Percentiles rank a stretch among this genome's conserved stretches.
phyloP scores from a whole-genome alignment of 768 basidiomycete species.

The Serendipita sp. region DNA sequence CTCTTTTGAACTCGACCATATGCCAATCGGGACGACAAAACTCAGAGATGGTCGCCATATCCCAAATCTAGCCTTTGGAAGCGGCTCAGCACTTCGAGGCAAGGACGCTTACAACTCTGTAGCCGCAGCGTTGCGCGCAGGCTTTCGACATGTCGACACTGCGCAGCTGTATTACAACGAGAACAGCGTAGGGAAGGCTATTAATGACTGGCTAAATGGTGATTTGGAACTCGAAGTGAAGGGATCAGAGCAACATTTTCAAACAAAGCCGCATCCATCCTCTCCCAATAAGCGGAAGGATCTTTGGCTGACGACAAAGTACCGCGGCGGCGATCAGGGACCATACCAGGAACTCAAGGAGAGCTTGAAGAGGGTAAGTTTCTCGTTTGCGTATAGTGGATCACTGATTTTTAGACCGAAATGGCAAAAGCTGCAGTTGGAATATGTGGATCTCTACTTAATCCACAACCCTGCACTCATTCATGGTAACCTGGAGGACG shows the following conservation, averaged over 20 bases:
- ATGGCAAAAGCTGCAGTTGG: constrained; percentile 20
- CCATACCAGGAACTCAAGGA: constrained; percentile 27
- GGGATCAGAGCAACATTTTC: background rate
- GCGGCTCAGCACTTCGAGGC: background rate
- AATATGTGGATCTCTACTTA: constrained; percentile 55
- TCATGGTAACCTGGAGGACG: constrained; percentile 21
- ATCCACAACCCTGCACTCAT: constrained; percentile 35
- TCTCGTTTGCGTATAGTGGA: background rate
- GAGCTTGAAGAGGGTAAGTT: constrained; percentile 36
- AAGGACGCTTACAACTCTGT: background rate
- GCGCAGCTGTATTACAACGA: constrained; percentile 32
- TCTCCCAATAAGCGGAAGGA: constrained; percentile 6
- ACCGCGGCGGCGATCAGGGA: constrained; percentile 24
- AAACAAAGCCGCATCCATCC: background rate
- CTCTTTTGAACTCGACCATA: constrained; percentile 8
- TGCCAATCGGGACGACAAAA: constrained; percentile 22
- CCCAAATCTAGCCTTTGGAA: background rate
- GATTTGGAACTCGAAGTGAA: background rate
- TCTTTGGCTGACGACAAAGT: constrained; percentile 12
- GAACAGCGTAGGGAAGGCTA: constrained; percentile 13
- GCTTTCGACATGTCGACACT: constrained; percentile 38
- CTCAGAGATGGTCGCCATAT: constrained; percentile 22
- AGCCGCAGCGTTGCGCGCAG: constrained; percentile 4
- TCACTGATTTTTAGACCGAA: constrained; percentile 31
- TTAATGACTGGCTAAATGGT: background rate